Base-by-base conservation (phyloP, 2,329 filamentous ascomycete species). In the Botrytis galanthina region DNA sequence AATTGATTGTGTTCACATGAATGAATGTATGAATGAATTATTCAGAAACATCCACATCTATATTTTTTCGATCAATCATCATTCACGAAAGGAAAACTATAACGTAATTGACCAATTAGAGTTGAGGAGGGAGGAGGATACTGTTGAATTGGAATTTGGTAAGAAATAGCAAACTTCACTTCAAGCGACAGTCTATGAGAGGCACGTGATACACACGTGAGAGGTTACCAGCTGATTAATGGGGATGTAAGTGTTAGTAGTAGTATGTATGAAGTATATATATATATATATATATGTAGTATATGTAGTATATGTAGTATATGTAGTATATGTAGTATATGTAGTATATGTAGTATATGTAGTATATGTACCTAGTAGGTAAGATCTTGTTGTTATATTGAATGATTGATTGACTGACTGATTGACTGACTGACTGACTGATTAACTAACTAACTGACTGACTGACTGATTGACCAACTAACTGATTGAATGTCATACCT, bases 61-160 rank as follows among this genome's bases (percentile, higher is more conserved):
- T 62, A 18, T 18, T 35, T 35, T n/a, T 37, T 26, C 14, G 16
- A 5, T 42, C 37, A 64, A 63, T 63, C 61, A 63, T 63, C 22
- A 29, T 32, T 66, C 20, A 66, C 22, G 7, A 66, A 48, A 35
- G 5, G 12, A 26, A 67, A 67, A 51, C 46, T 29, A 67, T 42
- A 68, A 54, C 46, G 48, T 42, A 57, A 54, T 54, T 57, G 64
- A 57, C 64, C 64, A 68, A 68, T 68, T 0, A 57, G 18, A 68
- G 14, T 57, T 12, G 16, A 57, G 14, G 22, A 0, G 12, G 2
- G 46, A 51, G 22, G 48, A 42, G 39, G 39, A 42, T 16, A 42
- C n/a, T n/a, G 48, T n/a, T 51, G 48, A 51, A n/a, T n/a, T 51
- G 48, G n/a, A n/a, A n/a, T n/a, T n/a, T 51, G 3, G 51, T 29